phyloP scores from a whole-genome alignment of 345 rosid genomes.

The Geranium brycei region DNA sequence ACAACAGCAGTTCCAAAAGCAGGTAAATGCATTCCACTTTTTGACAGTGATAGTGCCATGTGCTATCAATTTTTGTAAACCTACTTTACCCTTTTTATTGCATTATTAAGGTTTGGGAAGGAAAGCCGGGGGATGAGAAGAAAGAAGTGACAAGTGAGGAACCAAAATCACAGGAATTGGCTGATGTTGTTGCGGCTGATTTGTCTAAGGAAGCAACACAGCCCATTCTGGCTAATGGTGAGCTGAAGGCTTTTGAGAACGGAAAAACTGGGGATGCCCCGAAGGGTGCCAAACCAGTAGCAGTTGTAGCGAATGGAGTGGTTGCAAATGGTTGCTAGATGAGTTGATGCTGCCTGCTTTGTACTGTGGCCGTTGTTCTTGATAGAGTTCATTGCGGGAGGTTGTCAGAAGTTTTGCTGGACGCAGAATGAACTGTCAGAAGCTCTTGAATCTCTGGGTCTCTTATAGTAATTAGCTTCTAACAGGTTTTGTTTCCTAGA shows the following conservation, averaged over 20 bases:
- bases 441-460: too few species aligned
- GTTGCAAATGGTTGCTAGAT: conserved; percentile 7
- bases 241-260: not conserved
- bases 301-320: conserved; percentile 1
- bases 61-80: not conserved
- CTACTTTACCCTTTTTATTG: not conserved
- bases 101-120: conserved; percentile 11
- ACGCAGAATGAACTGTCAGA: too few species aligned
- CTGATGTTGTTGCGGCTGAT: conserved; percentile 5
- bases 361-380: too few species aligned
- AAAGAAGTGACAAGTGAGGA: conserved; percentile 9
- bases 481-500: too few species aligned
- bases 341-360: too few species aligned
- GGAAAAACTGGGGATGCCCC: conserved; percentile 6
- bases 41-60: not conserved
- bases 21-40: conserved; percentile 5
- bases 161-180: conserved; percentile 5
- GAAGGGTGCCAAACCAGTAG: not conserved
- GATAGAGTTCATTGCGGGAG: too few species aligned
- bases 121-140: conserved; percentile 7
- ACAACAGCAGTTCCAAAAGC: conserved; percentile 23
- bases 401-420: too few species aligned
- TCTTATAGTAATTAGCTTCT: too few species aligned
- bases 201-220: conserved; percentile 2
- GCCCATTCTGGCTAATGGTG: conserved; percentile 5